These are phyloP conservation scores for Aureobasidium sp. DNA, from an alignment of 2,329 filamentous ascomycete species.

Conservation along the genomic window DNA sequence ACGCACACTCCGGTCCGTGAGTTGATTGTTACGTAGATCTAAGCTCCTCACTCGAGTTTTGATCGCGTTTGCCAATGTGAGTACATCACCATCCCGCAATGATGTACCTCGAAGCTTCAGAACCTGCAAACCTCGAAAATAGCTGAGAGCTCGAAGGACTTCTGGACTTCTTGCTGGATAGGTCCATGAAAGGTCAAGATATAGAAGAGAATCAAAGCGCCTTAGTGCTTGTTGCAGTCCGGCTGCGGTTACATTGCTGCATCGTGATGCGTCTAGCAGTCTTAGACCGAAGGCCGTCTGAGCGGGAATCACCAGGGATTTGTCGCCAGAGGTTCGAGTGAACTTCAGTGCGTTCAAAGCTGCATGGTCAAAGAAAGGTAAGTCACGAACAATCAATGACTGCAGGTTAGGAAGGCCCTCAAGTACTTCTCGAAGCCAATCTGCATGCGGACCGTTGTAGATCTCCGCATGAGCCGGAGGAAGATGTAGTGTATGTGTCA, in stretches of 20 bases:
- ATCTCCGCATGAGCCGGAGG: slow-evolving; percentile 55
- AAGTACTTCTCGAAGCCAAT: slow-evolving; percentile 54
- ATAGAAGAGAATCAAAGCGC: slow-evolving; percentile 49
- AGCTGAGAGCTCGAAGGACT: slow-evolving; percentile 43
- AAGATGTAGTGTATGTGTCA: slow-evolving; percentile 56
- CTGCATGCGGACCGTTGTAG: slow-evolving; percentile 51
- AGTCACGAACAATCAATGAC: slow-evolving; percentile 50
- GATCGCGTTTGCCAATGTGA: slow-evolving; percentile 47
- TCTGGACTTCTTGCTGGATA: slow-evolving; percentile 25
- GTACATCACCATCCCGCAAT: slow-evolving; percentile 47
- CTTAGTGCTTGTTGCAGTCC: slow-evolving; percentile 47
- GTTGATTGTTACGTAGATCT: slow-evolving; percentile 50
- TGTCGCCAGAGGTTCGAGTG: neutral
- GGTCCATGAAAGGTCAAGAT: slow-evolving; percentile 51
- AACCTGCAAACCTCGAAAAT: slow-evolving; percentile 47
- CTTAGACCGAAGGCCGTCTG: slow-evolving; percentile 41
- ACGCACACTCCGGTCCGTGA: slow-evolving; percentile 50
- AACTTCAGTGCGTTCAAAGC: slow-evolving; percentile 45
- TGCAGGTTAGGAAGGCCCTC: slow-evolving; percentile 53
- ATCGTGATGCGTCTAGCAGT: slow-evolving; percentile 50
- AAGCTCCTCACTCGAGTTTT: slow-evolving; percentile 47
- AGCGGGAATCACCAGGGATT: neutral
- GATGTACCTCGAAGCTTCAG: slow-evolving; percentile 50
- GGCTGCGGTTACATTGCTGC: slow-evolving; percentile 51
- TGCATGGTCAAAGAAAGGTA: slow-evolving; percentile 57